Evolutionary conservation across 176 grass and related monocot genomes (phyloP), one percentile per base, ranked within the genome.

Genomic region (Bolboschoenus planiculmis): DNA sequence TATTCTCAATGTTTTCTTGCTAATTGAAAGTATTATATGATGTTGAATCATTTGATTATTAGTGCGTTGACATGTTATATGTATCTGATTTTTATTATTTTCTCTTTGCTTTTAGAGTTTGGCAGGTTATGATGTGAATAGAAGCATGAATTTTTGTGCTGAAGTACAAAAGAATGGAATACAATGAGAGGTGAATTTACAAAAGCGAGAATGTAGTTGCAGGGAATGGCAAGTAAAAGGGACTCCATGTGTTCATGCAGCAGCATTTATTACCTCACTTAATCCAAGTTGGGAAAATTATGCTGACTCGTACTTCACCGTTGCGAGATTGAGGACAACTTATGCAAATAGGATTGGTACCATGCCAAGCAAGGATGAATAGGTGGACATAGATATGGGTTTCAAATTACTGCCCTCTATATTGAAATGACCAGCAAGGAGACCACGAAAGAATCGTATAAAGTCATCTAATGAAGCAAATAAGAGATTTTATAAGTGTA

Each of bases 191-290:
- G 53, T 60, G 5, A 62, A n/a, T 40, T 21, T 82, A 44, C 48
- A 82, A 37, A 24, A 82, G 23, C 33, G 9, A 23, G 36, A 26
- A 39, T 82, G 33, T 82, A 82, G 48, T 47, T 82, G 26, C 24
- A 56, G 53, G 10, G 58, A 18, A 18, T 82, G 79, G 31, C 79
- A 62, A 39, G 79, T 82, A 11, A 65, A 35, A 35, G 79, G 56
- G 24, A 4, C 65, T 15, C 79, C 79, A 3, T 82, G 79, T 39
- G 10, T 82, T 0, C 56, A 82, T 61, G 79, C 53, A 1, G 46
- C 7, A 20, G 79, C 30, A 10, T 82, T 82, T 39, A 63, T 82
- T 42, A n/a, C 14, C 1, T 60, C 11, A 14, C 27, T 82, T 7
- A 65, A 33, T 65, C 2, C 3, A 65, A 65, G 3, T 26, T 65